Conservation (phyloP, 2,329 filamentous ascomycete genomes). For the Paecilomyces sp. region DNA sequence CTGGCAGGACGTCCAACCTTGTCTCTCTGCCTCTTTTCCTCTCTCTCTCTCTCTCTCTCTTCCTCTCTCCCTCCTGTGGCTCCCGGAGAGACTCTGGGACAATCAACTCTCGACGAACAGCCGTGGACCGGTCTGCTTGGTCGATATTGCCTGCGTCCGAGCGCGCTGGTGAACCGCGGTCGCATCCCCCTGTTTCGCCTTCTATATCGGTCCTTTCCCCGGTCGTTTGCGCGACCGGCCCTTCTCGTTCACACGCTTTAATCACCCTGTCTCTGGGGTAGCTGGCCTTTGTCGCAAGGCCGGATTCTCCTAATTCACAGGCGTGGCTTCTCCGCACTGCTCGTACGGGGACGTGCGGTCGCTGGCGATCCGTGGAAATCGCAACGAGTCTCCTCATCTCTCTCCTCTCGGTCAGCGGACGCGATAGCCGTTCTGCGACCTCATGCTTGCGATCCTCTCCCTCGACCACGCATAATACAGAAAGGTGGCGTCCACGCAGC, state of each 20-base stretch:
- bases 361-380: conserved; percentile 11
- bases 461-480: neutral
- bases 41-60: neutral
- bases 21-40: neutral
- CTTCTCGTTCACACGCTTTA: neutral
- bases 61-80: neutral
- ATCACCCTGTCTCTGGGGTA: neutral
- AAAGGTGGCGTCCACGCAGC: neutral
- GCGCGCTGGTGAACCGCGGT: neutral
- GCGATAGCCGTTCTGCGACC: conserved; percentile 1
- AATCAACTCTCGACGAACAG: neutral
- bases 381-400: conserved; percentile 2
- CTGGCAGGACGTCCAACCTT: conserved; percentile 2
- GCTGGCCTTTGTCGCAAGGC: neutral
- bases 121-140: neutral
- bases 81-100: neutral
- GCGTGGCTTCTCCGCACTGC: conserved; percentile 12
- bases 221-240: neutral
- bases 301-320: neutral
- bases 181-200: neutral
- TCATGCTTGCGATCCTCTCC: conserved; percentile 12
- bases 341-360: conserved; percentile 15
- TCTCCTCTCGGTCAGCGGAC: conserved; percentile 15
- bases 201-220: neutral
- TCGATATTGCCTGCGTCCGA: conserved; percentile 1